Conservation (phyloP, 495 filamentous ascomycete genomes). For the Aspergillus biplanus region DNA sequence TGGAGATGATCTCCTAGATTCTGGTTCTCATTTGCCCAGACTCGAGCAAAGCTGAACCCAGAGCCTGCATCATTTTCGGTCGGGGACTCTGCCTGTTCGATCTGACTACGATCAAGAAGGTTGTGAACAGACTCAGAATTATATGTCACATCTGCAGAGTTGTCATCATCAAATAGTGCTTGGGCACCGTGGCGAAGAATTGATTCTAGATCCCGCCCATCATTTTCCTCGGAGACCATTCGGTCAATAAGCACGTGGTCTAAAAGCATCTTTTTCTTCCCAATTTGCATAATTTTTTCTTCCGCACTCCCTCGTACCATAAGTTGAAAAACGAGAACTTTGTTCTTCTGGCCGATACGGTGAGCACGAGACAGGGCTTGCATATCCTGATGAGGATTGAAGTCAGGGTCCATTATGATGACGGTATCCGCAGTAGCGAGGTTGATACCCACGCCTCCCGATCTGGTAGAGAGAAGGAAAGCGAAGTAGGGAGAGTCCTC, state of each 20-base stretch:
- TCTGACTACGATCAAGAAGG: constrained; percentile 81
- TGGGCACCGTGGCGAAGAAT: constrained; percentile 88
- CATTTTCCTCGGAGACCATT: constrained; percentile 78
- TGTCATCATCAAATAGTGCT: constrained; percentile 79
- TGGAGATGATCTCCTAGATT: constrained; percentile 63
- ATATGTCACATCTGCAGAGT: constrained; percentile 69
- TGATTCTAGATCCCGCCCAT: constrained; percentile 76
- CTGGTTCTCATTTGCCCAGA: constrained; percentile 85
- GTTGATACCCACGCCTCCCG: constrained; percentile 97
- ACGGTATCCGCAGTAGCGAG: constrained; percentile 96
- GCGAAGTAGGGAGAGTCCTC: constrained; percentile 80
- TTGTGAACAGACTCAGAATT: constrained; percentile 81
- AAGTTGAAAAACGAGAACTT: constrained; percentile 91
- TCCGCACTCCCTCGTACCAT: constrained; percentile 87
- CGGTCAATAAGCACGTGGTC: constrained; percentile 93
- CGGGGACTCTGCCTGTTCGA: constrained; percentile 67
- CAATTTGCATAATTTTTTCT: constrained; percentile 96
- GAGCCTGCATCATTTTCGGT: constrained; percentile 66
- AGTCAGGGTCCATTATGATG: constrained; percentile 97
- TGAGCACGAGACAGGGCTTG: constrained; percentile 94
- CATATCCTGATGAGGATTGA: constrained; percentile 97
- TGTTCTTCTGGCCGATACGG: constrained; percentile 93
- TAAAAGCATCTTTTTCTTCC: constrained; percentile 90
- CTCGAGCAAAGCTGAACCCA: constrained; percentile 86
- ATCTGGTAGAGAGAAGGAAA: constrained; percentile 90